These are phyloP conservation scores for Fusarium pseudograminearum DNA, from an alignment of 2,329 filamentous ascomycete genomes.

Conservation along the genomic window DNA sequence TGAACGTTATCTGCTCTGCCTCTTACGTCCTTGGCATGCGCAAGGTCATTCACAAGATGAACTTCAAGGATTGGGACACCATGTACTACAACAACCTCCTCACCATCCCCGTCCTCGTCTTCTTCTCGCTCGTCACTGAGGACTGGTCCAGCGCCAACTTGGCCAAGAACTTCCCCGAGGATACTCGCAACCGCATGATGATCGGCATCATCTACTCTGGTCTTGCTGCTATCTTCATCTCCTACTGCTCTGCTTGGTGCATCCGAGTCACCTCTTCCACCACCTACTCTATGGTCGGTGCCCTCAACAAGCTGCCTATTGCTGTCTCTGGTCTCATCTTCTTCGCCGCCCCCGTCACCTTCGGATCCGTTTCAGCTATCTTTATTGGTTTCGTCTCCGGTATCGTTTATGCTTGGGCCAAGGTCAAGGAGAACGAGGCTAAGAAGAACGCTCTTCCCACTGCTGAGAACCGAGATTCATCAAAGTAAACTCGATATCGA, in stretches of 20 bases:
- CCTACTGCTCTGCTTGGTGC: slow-evolving; percentile 98
- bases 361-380: slow-evolving; percentile 95
- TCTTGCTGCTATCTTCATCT: slow-evolving; percentile 94
- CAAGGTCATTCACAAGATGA: slow-evolving; percentile 99
- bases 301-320: slow-evolving; percentile 97
- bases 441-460: slow-evolving; percentile 70
- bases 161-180: slow-evolving; percentile 84
- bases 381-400: slow-evolving; percentile 91
- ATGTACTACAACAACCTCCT: slow-evolving; percentile 99
- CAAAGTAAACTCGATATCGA: slow-evolving; percentile 26
- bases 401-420: slow-evolving; percentile 87
- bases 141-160: slow-evolving; percentile 93
- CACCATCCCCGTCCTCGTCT: slow-evolving; percentile 89
- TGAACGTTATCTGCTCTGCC: slow-evolving; percentile 96
- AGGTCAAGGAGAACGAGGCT: slow-evolving; percentile 66
- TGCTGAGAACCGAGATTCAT: slow-evolving; percentile 52
- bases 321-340: slow-evolving; percentile 93
- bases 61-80: slow-evolving; percentile 99
- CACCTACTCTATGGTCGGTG: slow-evolving; percentile 98
- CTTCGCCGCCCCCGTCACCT: slow-evolving; percentile 92
- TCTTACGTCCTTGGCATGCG: slow-evolving; percentile 93
- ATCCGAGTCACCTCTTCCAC: slow-evolving; percentile 97
- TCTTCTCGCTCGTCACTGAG: slow-evolving; percentile 84
- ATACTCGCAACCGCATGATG: slow-evolving; percentile 81
- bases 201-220: slow-evolving; percentile 94